These are phyloP conservation scores for Hypoxylon sp. DNA, from an alignment of 2,329 filamentous ascomycete genomes.

Conservation along the genomic window DNA sequence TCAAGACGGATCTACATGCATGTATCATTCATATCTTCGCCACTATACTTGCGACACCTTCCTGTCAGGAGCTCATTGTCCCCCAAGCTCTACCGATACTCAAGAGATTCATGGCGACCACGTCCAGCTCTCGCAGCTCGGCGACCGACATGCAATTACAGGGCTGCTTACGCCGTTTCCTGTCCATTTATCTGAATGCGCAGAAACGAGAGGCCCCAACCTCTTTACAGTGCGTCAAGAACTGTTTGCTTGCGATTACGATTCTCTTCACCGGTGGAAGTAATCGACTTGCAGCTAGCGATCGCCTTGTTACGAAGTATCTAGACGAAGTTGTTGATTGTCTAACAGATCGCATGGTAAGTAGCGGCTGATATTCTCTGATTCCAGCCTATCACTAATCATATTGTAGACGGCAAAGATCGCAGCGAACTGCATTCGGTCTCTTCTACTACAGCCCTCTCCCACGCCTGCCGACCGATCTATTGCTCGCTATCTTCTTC, in stretches of 20 bases:
- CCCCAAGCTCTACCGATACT: conserved; percentile 92
- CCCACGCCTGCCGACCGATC: conserved; percentile 76
- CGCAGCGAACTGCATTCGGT: conserved; percentile 89
- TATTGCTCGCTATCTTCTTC: conserved; percentile 80
- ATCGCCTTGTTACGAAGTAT: conserved; percentile 80
- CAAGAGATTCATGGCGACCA: conserved; percentile 87
- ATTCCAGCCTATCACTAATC: conserved; percentile 32
- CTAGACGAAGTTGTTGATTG: conserved; percentile 88
- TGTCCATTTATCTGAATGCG: conserved; percentile 81
- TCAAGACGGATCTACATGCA: conserved; percentile 94
- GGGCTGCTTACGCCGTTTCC: conserved; percentile 84
- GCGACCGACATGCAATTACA: conserved; percentile 77
- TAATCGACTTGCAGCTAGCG: conserved; percentile 78
- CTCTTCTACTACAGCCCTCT: conserved; percentile 77
- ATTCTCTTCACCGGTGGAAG: conserved; percentile 87
- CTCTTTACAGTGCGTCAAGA: conserved; percentile 91
- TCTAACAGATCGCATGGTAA: conserved; percentile 79
- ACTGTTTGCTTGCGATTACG: conserved; percentile 87
- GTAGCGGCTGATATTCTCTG: conserved; percentile 39
- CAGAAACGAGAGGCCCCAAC: conserved; percentile 81
- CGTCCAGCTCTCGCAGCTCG: conserved; percentile 65
- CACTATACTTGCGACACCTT: conserved; percentile 87
- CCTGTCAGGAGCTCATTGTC: conserved; percentile 89
- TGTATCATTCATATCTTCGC: conserved; percentile 98
- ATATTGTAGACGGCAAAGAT: conserved; percentile 81